phyloP scores from a whole-genome alignment of 371 early-diverging fungal species.

The Rhizopus sp. region DNA sequence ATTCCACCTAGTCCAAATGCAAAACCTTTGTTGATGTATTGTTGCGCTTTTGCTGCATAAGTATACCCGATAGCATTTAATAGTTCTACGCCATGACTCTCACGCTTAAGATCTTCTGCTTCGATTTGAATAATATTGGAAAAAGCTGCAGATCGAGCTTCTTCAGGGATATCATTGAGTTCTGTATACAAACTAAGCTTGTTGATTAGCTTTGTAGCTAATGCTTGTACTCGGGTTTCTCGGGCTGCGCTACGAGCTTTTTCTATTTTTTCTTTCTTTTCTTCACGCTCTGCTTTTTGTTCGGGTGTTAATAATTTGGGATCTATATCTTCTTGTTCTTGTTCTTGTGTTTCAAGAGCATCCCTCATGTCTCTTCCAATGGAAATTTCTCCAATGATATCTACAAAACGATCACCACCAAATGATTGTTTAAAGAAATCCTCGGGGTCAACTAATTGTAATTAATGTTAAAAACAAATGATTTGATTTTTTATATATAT shows the following conservation, averaged over 20 bases:
- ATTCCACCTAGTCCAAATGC: constrained; percentile 74
- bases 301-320: constrained; percentile 47
- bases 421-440: constrained; percentile 94
- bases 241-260: constrained; percentile 60
- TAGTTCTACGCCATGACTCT: constrained; percentile 91
- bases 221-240: constrained; percentile 69
- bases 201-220: constrained; percentile 69
- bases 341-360: constrained; percentile 66
- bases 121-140: constrained; percentile 70
- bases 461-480: neutral
- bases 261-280: constrained; percentile 35
- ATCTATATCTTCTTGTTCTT: too few relatives aligned
- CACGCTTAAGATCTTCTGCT: constrained; percentile 85
- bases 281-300: constrained; percentile 66
- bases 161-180: constrained; percentile 41
- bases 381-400: constrained; percentile 95
- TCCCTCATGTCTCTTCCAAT: constrained; percentile 90
- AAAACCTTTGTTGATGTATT: constrained; percentile 72
- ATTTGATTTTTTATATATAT: neutral
- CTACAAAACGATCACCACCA: constrained; percentile 93
- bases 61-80: constrained; percentile 91
- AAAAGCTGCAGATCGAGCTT: constrained; percentile 54
- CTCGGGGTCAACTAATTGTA: constrained; percentile 88
- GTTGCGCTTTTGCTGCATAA: constrained; percentile 85
- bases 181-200: constrained; percentile 84